phyloP scores from a whole-genome alignment of 2,329 filamentous ascomycete genomes.

The Arachnopeziza araneosa region DNA sequence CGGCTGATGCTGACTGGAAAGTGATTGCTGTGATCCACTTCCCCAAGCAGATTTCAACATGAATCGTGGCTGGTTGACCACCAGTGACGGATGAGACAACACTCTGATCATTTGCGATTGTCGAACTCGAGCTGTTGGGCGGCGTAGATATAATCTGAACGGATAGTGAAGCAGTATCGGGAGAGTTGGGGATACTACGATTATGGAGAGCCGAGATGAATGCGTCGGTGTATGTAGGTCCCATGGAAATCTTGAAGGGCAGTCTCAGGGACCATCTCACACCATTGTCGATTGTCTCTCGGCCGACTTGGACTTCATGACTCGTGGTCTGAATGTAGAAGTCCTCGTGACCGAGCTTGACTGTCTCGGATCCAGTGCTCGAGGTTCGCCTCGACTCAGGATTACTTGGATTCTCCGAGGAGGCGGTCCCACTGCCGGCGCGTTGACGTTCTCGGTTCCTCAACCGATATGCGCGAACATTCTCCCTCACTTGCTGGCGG shows the following conservation, averaged over 20 bases:
- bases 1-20: conserved; percentile 9
- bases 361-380: neutral
- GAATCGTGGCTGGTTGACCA: neutral
- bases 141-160: neutral
- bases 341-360: neutral
- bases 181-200: conserved; percentile 3
- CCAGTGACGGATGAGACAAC: neutral
- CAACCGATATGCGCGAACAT: conserved; percentile 18
- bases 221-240: conserved; percentile 6
- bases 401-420: neutral
- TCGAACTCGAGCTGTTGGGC: neutral
- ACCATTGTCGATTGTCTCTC: neutral
- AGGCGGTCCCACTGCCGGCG: neutral
- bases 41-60: conserved; percentile 11
- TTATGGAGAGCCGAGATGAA: conserved; percentile 15
- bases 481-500: conserved; percentile 32
- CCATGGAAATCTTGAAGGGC: conserved; percentile 13
- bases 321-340: neutral
- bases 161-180: neutral
- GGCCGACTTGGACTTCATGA: neutral
- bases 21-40: conserved; percentile 11
- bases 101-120: neutral
- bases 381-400: neutral
- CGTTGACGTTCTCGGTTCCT: conserved; percentile 7
- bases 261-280: conserved; percentile 10